Evolutionary conservation across 208 protist genomes (phyloP), one percentile per base, ranked within the genome.

Genomic region (Novymonas esmeraldas): DNA sequence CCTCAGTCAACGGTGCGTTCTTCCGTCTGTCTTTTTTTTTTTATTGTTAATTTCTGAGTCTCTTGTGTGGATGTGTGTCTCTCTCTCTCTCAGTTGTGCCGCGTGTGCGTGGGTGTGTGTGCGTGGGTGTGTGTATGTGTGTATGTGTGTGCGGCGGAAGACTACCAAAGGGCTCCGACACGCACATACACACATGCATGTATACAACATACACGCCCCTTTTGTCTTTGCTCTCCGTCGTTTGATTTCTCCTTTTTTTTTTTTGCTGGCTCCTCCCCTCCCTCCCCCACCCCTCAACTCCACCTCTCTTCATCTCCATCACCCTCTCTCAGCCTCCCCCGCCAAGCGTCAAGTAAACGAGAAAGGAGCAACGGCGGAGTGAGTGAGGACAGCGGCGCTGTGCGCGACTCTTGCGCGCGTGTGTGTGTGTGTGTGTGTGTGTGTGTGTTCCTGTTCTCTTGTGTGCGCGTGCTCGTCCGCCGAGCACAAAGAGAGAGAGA

Each of bases 181-280:
- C 36, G 11, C 36, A 41, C 36, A 41, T 11, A 41, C 36, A 41
- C 36, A 41, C 36, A 41, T 11, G 36, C 36, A 41, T 41, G 36
- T 11, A 14, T 41, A 5, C 36, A 11, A 41, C 36, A 5, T 14
- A 14, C 36, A 41, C n/a, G n/a, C n/a, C n/a, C n/a, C 44, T 48
- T 52, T 31, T 52, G 13, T 29, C 28, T 10, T 31, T 52, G 20
- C 28, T 24, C 28, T 24, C 6, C 48, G 20, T 29, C n/a, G 22
- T 29, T 52, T 52, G 31, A 38, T 34, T 56, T 28, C 24, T 54
- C 52, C 10, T 18, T 16, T 41, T 44, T 60, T 18, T 38, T 36
- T 44, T 59, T 20, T 50, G 20, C 7, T 51, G 29, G 2, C 51
- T 34, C 24, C 20, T 34, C 56, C 13, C 20, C 33, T 22, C 13